Base-by-base conservation (phyloP, 192 early-diverging fungal species). In the Chytriomyces confervae region DNA sequence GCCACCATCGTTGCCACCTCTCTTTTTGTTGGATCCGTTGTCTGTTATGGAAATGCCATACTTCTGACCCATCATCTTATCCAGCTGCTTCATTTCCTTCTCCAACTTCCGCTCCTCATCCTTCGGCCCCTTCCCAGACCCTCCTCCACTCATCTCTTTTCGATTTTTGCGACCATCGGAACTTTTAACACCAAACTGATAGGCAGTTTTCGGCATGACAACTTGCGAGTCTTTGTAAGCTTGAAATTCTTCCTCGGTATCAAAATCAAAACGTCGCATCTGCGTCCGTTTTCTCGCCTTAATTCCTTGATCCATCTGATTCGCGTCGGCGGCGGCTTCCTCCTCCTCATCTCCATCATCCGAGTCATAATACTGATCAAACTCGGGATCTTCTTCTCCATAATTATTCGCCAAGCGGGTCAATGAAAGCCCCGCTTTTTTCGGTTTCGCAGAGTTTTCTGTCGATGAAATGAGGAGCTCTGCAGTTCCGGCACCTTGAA, bases 161-260 rank as follows among this genome's bases (percentile, higher is more conserved):
- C 66, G 79, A 51, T 87, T 88, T 69, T 89, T 89, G 20, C 91
- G 84, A 5, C 90, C 76, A 11, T 85, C 92, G 20, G 83, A 79
- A 76, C 87, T 85, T 77, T 93, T 94, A 11, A 94, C 88, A 48
- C 92, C 93, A 79, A 91, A 93, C 74, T 93, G 90, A 68, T 90
- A 91, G 3, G 93, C 91, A 20, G 90, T 91, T 83, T 94, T 92
- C 0, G 93, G 92, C 47, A 93, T 76, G 29, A 91, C 87, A 43
- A 92, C 92, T 36, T 93, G 84, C 24, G 81, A 84, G 24, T 91
- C 91, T 78, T 94, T 93, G 67, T 94, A 93, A 46, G 83, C 81
- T 44, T 90, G 83, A 83, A 89, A 94, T 45, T 93, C 91, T 69
- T 92, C 92, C 78, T 93, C 93, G 11, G 82, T 90, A 49, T 94